Conservation (phyloP, 768 basidiomycete genomes). For the Hypholoma fasciculare region DNA sequence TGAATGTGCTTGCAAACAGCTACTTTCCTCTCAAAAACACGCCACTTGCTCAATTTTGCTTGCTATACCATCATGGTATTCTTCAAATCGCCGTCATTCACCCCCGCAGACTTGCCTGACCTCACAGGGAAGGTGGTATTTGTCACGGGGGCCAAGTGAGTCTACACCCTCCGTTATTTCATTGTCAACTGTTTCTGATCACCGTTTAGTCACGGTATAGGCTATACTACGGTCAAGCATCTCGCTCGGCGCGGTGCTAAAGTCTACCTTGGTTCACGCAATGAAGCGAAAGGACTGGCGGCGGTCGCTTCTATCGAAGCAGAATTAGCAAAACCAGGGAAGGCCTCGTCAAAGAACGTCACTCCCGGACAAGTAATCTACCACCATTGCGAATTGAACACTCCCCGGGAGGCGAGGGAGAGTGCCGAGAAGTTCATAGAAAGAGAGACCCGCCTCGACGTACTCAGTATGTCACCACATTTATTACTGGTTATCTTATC, state of each 20-base stretch:
- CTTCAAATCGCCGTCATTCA: too few species aligned
- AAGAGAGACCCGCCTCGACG: neutral
- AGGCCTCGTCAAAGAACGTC: neutral
- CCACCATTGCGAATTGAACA: neutral
- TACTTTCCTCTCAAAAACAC: too few species aligned
- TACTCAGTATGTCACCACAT: neutral
- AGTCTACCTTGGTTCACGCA: neutral
- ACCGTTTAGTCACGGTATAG: slow-evolving; percentile 3
- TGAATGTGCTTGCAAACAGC: too few species aligned
- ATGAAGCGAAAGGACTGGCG: neutral
- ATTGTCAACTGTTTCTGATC: too few species aligned
- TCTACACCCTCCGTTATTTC: too few species aligned
- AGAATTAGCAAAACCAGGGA: neutral
- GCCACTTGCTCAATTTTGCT: too few species aligned
- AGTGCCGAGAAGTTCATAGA: neutral
- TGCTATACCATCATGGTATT: too few species aligned
- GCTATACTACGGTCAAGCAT: neutral
- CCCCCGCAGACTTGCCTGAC: too few species aligned
- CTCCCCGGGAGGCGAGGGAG: neutral
- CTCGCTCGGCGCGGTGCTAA: neutral
- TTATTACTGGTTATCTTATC: neutral
- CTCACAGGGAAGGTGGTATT: too few species aligned
- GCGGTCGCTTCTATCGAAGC: neutral
- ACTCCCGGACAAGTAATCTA: neutral
- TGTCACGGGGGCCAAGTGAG: too few species aligned